Evolutionary conservation across 345 rosid genomes (phyloP), one percentile per base, ranked within the genome.

Genomic region (Microthlaspi erraticum): DNA sequence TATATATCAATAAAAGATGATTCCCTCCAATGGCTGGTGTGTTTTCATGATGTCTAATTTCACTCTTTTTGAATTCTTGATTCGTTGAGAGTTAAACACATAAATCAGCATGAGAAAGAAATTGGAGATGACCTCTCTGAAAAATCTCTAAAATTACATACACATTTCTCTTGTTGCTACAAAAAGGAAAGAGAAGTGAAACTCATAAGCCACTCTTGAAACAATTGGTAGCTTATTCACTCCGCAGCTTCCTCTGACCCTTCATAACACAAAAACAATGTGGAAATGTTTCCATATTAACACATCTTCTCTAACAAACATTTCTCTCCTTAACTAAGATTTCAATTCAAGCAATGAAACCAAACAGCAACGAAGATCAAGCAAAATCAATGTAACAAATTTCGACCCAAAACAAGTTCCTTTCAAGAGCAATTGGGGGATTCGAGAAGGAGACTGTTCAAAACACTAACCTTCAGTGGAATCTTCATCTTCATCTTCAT

Each of bases 401-500:
- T 56, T 44, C 8, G 26, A 53, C 36, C 36, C 8, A 34, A 43
- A 66, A 5, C 8, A 1, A 12, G 20, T 43, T 67, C 72, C 64
- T 44, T 44, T 19, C 19, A 67, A 52, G 7, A 10, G 9, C 13
- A 13, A 50, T n/a, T 6, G 12, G 12, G 6, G 41, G 4, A 14
- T 39, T 39, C 3, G 9, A 8, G 44, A 64, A 17, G 11, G 64
- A 9, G 31, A 57, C 11, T 4, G 16, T 38, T 20, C 49, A 38
- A 52, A 60, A 18, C 61, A 65, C 86, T 81, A 77, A 82, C 91
- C 93, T 80, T 80, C 84, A 7, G 51, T 79, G 14, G 50, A 81
- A 62, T 45, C 86, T 4, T 81, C 89, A 14, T 80, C 88, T 0
- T 64, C 84, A 59, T 52, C 86, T 1, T 82, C 88, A 13, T 84